Evolutionary conservation across 495 filamentous ascomycete genomes (phyloP), one percentile per base, ranked within the genome.

Genomic region (Pyrenula massariospora): DNA sequence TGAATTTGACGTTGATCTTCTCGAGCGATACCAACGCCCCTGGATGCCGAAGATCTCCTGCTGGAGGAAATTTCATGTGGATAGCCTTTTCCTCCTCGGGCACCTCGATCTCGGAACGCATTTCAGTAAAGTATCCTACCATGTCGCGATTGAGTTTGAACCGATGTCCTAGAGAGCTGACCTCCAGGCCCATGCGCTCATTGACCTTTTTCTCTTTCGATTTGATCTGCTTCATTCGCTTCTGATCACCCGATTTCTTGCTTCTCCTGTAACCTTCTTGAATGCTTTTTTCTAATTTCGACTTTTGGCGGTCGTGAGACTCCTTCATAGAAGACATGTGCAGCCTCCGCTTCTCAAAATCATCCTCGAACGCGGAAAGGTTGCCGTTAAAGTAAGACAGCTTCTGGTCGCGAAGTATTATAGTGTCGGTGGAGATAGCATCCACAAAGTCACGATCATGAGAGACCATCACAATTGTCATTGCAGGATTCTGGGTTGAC

Each of bases 81-180:
- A 82, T 75, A 0, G 74, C 74, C 36, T 69, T 76, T 56, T 90
- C 86, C 25, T 88, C 86, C 11, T 67, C 67, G 1, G 84, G 82
- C 8, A 90, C 73, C 25, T 87, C 86, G 58, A 94, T 88, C 21
- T 80, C 87, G 3, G 70, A 79, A 19, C 87, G 74, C 15, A 62
- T 62, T 2, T 69, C 75, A 5, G 15, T 5, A 15, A 42, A 42
- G 48, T 66, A 89, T 0, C 87, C 88, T 0, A 59, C 66, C 0
- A 85, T 64, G 66, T 91, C 88, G 8, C 87, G 71, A 63, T 87
- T 90, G 10, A 92, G 74, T 67, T 91, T 91, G 73, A 92, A 91
- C 21, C 84, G 70, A 11, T 77, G 77, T 10, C 88, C 88, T 24
- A 73, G 82, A n/a, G 83, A 80, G 61, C 68, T 81, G 47, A 86